Evolutionary conservation across 371 early-diverging fungal genomes (phyloP).

Genomic region (Mucor velutinosus): DNA sequence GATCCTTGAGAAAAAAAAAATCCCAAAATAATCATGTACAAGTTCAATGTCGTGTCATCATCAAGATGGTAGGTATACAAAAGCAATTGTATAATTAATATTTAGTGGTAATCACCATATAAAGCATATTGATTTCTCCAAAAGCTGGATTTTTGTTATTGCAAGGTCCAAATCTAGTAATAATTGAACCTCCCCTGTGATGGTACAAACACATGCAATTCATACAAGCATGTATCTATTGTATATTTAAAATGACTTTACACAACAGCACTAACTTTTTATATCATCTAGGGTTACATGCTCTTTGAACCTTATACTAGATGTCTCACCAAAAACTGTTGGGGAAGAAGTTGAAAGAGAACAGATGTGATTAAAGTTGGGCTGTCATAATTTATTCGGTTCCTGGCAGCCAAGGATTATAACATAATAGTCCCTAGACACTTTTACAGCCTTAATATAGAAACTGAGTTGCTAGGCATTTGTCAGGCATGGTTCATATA

Average conservation of each 20-base stretch:
- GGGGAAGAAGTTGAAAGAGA: neutral
- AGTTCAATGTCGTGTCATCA: neutral
- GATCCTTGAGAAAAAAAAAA: neutral
- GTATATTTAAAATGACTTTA: neutral
- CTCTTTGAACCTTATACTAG: neutral
- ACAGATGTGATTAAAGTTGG: neutral
- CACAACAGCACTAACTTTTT: neutral
- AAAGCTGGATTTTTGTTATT: neutral
- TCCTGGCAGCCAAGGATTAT: neutral
- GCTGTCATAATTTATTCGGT: neutral
- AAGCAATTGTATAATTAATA: neutral
- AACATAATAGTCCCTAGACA: no score
- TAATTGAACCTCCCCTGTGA: constrained; percentile 1
- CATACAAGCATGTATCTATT: neutral
- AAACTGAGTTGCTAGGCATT: no score
- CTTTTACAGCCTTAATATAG: no score
- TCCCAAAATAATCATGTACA: neutral
- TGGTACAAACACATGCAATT: neutral
- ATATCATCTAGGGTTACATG: neutral
- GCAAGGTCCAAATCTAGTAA: neutral
- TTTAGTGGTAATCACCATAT: neutral
- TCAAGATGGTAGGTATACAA: neutral
- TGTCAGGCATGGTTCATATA: no score
- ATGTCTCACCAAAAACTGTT: neutral
- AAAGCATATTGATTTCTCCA: neutral